Evolutionary conservation across 2,329 filamentous ascomycete genomes (phyloP).

Genomic region (Aspergillus sp.): DNA sequence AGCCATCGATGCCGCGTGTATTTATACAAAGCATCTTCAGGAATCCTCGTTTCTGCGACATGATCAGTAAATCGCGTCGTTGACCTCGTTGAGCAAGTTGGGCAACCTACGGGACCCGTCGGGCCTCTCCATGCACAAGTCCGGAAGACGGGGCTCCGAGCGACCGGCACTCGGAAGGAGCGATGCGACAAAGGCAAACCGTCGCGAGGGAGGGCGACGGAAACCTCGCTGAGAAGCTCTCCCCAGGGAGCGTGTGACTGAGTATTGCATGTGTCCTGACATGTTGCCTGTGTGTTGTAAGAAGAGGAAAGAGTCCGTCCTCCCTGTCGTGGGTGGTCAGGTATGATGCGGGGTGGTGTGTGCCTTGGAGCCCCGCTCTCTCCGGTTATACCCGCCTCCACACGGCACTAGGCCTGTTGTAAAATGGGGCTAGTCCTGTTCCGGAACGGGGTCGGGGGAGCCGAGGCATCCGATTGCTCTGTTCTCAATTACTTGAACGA

Average conservation of each 20-base stretch:
- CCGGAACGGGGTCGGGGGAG: not conserved
- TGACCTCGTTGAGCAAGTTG: not conserved
- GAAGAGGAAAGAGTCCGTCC: not conserved
- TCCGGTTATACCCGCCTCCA: not conserved
- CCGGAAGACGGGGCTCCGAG: not conserved
- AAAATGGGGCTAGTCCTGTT: not conserved
- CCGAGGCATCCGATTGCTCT: no score
- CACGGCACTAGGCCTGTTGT: not conserved
- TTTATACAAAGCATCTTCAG: conserved; percentile 22
- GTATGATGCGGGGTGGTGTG: not conserved
- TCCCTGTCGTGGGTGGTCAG: no score
- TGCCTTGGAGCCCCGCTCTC: not conserved
- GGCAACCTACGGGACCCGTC: not conserved
- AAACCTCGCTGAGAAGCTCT: not conserved
- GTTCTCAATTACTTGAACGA: no score
- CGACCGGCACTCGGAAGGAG: not conserved
- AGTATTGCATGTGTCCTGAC: not conserved
- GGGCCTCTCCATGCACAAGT: not conserved
- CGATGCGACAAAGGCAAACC: not conserved
- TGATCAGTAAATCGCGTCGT: not conserved
- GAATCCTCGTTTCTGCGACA: conserved; percentile 15
- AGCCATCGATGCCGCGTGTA: conserved; percentile 27
- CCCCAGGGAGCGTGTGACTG: not conserved
- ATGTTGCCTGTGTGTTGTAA: not conserved
- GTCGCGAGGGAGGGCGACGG: not conserved